Percentiles rank a stretch among this genome's conserved stretches.
phyloP scores from a whole-genome alignment of 2,329 filamentous ascomycete genomes.

The Hymenoscyphus fructigenus region DNA sequence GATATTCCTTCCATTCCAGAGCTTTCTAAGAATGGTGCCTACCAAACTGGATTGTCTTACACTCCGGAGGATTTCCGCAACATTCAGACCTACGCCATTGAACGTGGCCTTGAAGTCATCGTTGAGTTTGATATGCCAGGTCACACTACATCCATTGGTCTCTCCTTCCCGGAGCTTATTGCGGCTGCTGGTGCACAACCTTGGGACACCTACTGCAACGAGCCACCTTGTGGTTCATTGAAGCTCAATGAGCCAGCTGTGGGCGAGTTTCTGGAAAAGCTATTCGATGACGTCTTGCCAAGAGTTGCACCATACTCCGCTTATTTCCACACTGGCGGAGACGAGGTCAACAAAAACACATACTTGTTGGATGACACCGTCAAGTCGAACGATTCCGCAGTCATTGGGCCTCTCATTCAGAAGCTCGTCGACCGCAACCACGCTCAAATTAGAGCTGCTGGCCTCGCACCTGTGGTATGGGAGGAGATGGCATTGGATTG shows the following conservation, averaged over 20 bases:
- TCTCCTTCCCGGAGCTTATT: conserved; percentile 69
- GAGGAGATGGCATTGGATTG: conserved; percentile 81
- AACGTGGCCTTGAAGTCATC: conserved; percentile 69
- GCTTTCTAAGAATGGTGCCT: conserved; percentile 71
- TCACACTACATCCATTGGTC: conserved; percentile 68
- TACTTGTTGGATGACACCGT: conserved; percentile 74
- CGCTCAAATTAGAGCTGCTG: conserved; percentile 58
- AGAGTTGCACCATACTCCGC: conserved; percentile 65
- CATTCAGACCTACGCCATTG: conserved; percentile 69
- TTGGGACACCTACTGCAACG: conserved; percentile 58
- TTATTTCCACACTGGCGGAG: conserved; percentile 85
- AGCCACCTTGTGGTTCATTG: conserved; percentile 68
- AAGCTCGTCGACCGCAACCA: conserved; percentile 73
- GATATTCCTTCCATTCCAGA: conserved; percentile 74
- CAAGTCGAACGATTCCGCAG: conserved; percentile 58
- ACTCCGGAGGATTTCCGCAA: conserved; percentile 59
- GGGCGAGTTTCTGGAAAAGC: conserved; percentile 66
- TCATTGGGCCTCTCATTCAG: conserved; percentile 75
- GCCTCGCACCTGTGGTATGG: conserved; percentile 77
- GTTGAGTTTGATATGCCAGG: conserved; percentile 81
- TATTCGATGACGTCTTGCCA: conserved; percentile 77
- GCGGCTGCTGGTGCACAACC: conserved; percentile 59
- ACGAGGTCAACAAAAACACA: conserved; percentile 78
- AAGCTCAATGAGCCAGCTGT: conserved; percentile 74
- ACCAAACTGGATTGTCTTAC: conserved; percentile 66